phyloP scores from a whole-genome alignment of 75 land plant genomes.

The Ceratopteris richardii region DNA sequence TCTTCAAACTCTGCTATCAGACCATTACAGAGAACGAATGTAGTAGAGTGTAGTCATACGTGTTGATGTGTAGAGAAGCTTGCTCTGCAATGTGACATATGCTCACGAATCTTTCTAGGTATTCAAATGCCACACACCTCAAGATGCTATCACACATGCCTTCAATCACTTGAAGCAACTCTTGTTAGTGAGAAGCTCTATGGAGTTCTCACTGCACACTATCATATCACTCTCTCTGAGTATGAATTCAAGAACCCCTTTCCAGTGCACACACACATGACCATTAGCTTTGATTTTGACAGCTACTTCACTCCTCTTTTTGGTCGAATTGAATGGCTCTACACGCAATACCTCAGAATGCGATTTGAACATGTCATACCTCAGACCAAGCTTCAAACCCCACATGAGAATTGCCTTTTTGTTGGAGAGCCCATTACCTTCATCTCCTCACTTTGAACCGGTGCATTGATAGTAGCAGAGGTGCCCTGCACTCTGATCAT shows the following conservation, averaged over 20 bases:
- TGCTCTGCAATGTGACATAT: no score
- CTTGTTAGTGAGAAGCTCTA: constrained; percentile 1
- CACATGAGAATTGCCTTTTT: constrained; percentile 72
- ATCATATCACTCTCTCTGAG: no score
- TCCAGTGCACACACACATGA: neutral
- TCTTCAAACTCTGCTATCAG: no score
- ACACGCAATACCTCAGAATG: constrained; percentile 30
- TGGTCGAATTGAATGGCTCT: constrained; percentile 74
- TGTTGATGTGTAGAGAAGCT: no score
- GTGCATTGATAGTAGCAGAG: neutral
- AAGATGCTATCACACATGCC: constrained; percentile 72
- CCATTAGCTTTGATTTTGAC: constrained; percentile 17
- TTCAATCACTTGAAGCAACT: constrained; percentile 40
- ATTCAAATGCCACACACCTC: constrained; percentile 76
- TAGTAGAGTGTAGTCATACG: no score
- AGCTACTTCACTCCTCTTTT: constrained; percentile 58
- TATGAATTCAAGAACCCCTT: no score
- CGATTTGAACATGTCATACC: constrained; percentile 31
- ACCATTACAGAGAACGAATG: no score
- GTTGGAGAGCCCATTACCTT: constrained; percentile 75
- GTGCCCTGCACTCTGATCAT: no score
- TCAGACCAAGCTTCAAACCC: constrained; percentile 52
- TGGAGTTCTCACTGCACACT: no score
- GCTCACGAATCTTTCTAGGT: no score
- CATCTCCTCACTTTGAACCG: constrained; percentile 10